Evolutionary conservation across 441 rosid genomes (phyloP), one percentile per base, ranked within the genome.

Genomic region (Bruguiera hainesii): DNA sequence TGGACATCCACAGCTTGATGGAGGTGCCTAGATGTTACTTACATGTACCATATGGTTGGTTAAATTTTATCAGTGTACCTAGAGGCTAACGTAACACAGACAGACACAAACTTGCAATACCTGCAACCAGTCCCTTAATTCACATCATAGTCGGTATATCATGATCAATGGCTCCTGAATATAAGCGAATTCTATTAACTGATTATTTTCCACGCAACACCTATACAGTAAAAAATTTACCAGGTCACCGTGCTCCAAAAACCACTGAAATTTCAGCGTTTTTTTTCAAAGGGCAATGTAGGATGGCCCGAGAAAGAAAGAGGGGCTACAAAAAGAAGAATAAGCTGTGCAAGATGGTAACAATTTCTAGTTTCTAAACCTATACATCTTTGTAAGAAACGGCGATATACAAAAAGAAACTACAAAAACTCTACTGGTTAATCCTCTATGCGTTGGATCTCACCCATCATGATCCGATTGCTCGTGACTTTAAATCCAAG

Each of bases 381-480:
- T 78, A 71, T 79, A 82, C 81, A 78, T 39, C 65, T 66, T 66
- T 30, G 31, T 39, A 26, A 21, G 6, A 31, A 58, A 68, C 23
- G 59, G 59, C 19, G 60, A 60, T 63, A 55, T 70, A 63, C 60
- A 62, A 63, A 48, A 13, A 65, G 21, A 57, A 56, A 48, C 56
- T 58, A 60, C 52, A 69, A 69, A 50, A 1, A 20, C 58, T 20
- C 15, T 10, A 9, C 28, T 53, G 11, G 73, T 66, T 74, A 87
- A 59, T 91, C 96, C 39, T 91, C 93, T 18, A 80, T 73, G 19
- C 87, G 84, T 48, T 89, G 93, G 69, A 91, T 89, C 73, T 91
- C 94, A 23, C 96, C 97, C 96, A 87, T 89, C 74, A 89, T 78
- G 39, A 90, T 87, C 52, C 97, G 90, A 67, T 91, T 91, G 81